Percentiles rank a stretch among this genome's conserved stretches.
Conservation (phyloP, 2,329 filamentous ascomycete genomes). For the Dryadomyces sulphureus region DNA sequence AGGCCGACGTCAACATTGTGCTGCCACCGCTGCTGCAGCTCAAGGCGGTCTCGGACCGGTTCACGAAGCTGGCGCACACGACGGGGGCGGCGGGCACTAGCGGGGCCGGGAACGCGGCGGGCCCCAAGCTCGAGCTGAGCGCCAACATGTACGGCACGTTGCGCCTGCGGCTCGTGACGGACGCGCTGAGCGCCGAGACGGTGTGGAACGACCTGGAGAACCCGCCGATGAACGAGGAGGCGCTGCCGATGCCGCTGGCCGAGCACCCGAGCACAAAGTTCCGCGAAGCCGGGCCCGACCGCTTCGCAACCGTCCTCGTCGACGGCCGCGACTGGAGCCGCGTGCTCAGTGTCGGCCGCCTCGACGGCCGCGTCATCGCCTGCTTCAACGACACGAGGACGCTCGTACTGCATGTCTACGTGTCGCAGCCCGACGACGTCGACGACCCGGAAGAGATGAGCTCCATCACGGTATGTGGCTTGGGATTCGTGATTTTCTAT, state of each 20-base stretch:
- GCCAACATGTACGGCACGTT: constrained; percentile 92
- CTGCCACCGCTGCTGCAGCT: constrained; percentile 77
- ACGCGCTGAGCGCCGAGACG: constrained; percentile 71
- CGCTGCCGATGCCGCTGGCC: constrained; percentile 55
- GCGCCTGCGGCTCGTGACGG: constrained; percentile 64
- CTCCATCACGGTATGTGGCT: constrained; percentile 54
- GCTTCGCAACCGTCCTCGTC: constrained; percentile 79
- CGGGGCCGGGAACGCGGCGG: constrained; percentile 2
- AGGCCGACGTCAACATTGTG: constrained; percentile 88
- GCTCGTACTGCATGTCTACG: constrained; percentile 69
- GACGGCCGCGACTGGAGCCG: constrained; percentile 90
- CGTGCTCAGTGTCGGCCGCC: constrained; percentile 79
- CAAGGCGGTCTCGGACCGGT: constrained; percentile 88
- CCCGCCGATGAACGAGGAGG: constrained; percentile 67
- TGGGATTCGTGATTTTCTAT: neutral
- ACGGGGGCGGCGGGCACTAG: constrained; percentile 13
- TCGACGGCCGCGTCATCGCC: constrained; percentile 85
- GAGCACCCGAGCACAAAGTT: constrained; percentile 75
- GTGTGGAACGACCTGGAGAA: constrained; percentile 78
- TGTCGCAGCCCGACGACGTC: constrained; percentile 54
- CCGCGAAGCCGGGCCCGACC: constrained; percentile 59
- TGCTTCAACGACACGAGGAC: constrained; percentile 75
- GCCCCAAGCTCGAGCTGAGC: constrained; percentile 64
- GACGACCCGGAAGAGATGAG: constrained; percentile 43
- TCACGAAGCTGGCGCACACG: constrained; percentile 66